Percentiles rank a stretch among this genome's conserved stretches.
Conservation (phyloP, 148 eudicot genomes). For the Drosera capensis region DNA sequence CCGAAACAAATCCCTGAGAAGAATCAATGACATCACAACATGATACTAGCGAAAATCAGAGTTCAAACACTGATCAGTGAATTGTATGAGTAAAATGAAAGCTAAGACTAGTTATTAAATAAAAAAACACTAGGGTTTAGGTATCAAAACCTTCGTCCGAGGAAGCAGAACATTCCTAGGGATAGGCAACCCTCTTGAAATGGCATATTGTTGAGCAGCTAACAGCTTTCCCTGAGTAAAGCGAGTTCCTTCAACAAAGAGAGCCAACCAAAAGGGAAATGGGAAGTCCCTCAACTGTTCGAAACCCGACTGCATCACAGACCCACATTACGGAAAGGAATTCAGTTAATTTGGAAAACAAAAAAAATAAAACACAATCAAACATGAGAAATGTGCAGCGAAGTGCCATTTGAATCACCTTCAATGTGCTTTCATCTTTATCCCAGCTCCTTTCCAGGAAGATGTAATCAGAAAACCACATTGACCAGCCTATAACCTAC, state of each 20-base stretch:
- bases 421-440: constrained; percentile 61
- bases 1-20: constrained; percentile 42
- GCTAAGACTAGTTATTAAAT: background rate
- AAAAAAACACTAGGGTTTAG: background rate
- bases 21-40: background rate
- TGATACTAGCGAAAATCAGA: too few relatives aligned
- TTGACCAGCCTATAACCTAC: constrained; percentile 93
- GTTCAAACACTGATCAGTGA: too few relatives aligned
- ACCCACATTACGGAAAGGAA: constrained; percentile 1
- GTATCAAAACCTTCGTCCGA: constrained; percentile 41
- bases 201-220: constrained; percentile 55
- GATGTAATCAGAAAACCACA: constrained; percentile 92
- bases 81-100: background rate
- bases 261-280: constrained; percentile 48
- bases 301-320: constrained; percentile 28
- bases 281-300: constrained; percentile 51
- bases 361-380: background rate
- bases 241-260: constrained; percentile 60
- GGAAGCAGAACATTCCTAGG: constrained; percentile 61
- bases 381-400: background rate
- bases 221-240: constrained; percentile 46
- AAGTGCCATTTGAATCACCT: constrained; percentile 22
- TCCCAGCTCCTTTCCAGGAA: constrained; percentile 90
- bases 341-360: too few relatives aligned
- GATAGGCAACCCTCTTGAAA: constrained; percentile 32